These are phyloP conservation scores for Citrus hindsii DNA, from an alignment of 345 rosid species.

Conservation along the genomic window DNA sequence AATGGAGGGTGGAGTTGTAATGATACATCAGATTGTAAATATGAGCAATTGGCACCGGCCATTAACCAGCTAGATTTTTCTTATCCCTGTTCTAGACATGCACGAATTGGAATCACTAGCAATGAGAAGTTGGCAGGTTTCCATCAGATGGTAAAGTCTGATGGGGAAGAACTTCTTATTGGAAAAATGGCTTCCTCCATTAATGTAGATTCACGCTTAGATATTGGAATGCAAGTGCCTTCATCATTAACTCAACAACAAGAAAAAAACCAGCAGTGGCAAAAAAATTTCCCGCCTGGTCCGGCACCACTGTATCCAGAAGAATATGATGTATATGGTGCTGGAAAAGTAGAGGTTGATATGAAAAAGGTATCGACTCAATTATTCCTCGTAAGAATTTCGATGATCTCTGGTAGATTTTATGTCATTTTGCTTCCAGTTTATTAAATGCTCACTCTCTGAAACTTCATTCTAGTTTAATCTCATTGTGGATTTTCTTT, in stretches of 20 bases:
- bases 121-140: not conserved
- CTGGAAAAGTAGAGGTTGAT: not conserved
- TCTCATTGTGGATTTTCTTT: not conserved
- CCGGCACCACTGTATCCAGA: slow-evolving; percentile 7
- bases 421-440: not conserved
- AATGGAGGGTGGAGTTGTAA: not conserved
- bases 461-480: not conserved
- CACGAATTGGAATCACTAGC: not conserved
- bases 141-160: slow-evolving; percentile 9
- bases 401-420: slow-evolving; percentile 16
- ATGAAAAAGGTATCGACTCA: not conserved
- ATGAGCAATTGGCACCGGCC: not conserved
- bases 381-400: not conserved
- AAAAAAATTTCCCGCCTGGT: not conserved
- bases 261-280: slow-evolving; percentile 1
- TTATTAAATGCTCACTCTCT: not conserved
- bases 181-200: not conserved
- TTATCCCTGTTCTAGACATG: not conserved
- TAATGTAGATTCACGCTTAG: slow-evolving; percentile 12
- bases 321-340: not conserved
- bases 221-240: not conserved
- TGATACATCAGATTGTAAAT: not conserved
- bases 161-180: not conserved
- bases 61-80: slow-evolving; percentile 6
- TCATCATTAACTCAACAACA: not conserved